Base-by-base conservation (phyloP, 345 rosid species). In the Crucihimalaya himalaica region DNA sequence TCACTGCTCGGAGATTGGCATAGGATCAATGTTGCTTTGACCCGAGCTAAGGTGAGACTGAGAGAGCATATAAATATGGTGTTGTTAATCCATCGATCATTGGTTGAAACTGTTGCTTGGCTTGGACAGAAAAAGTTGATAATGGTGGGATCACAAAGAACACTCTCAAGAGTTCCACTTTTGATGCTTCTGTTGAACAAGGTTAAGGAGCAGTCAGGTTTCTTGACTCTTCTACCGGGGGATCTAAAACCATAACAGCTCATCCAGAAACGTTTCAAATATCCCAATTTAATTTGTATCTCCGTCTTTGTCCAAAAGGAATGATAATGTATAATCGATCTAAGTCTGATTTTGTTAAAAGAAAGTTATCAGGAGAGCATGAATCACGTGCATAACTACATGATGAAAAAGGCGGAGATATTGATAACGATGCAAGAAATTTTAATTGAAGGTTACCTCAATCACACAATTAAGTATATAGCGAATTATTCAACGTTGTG, bases 1-100 rank as follows among this genome's bases (percentile, higher is more conserved):
- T 89, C 98, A 40, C 78, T 94, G 77, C 93, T 94, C 42, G 97
- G 91, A 66, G 96, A 94, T 73, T 94, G 98, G 98, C 98, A 89
- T 75, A 82, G 98, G 83, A 91, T 91, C 73, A 94, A 95, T 63
- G 99, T 95, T 21, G 97, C 99, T 59, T 70, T 95, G 47, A 88
- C 98, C 2, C 85, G 97, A 37, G 97, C 98, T 48, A 94, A 91
- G 98, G 98, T 89, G 59, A 32, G 73, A 43, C 8, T 5, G n/a
- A 55, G 43, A 59, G 42, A 39, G 19, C 34, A 39, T 57, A 48
- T 42, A 18, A 40, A 57, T 55, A 31, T 63, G 65, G 39, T 65
- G 50, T 57, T 57, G 14, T 57, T 37, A 14, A 18, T 28, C 34
- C 23, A 15, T 53, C 9, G 35, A 45, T 48, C 8, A 35, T 18